Evolutionary conservation across 371 early-diverging fungal species (phyloP), one percentile per base, ranked within the genome.

Genomic region (Batkoa obscura): DNA sequence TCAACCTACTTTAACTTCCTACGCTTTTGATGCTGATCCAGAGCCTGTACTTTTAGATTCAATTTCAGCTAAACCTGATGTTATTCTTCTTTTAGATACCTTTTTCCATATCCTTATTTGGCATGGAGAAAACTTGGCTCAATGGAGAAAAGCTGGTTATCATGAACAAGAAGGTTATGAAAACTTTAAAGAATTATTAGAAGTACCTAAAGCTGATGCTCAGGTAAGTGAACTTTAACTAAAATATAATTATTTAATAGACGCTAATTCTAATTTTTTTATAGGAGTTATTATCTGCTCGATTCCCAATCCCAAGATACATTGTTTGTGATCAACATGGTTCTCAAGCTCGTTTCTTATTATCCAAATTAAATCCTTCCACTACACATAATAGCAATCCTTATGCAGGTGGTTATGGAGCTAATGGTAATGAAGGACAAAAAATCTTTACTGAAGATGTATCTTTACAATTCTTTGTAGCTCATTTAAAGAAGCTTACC

Each of bases 271-370:
- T 23, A 23, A 23, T 23, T 23, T 23, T 59, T 4, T 17, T 32
- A 23, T 70, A 88, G 76, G 91, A 89, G 35, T 65, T 99, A 55
- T 71, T 99, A 51, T 71, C 80, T 15, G 92, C 93, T 41, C 76
- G 99, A 58, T 92, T 98, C 79, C 99, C 99, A 8, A 84, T 98
- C 41, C 99, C 99, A 3, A 88, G 99, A 61, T 99, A 95, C 68
- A 88, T 98, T 68, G 94, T 86, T 36, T 94, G 94, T 62, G 93
- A 96, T 64, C 92, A 94, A 68, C 81, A 90, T 59, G 94, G 94
- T 31, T 97, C 98, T 2, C 99, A 99, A 73, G 99, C 98, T 17
- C 90, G 99, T 64, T 99, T 99, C 85, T 71, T 99, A 60, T 76
- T 99, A 34, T 86, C 90, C 59, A 99, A 97, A 69, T 80, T 99